A percentile compares a stretch with the other conserved stretches of the same genome.
Evolutionary conservation across 2,329 filamentous ascomycete species (phyloP).

Genomic region (Bipolaris bicolor): DNA sequence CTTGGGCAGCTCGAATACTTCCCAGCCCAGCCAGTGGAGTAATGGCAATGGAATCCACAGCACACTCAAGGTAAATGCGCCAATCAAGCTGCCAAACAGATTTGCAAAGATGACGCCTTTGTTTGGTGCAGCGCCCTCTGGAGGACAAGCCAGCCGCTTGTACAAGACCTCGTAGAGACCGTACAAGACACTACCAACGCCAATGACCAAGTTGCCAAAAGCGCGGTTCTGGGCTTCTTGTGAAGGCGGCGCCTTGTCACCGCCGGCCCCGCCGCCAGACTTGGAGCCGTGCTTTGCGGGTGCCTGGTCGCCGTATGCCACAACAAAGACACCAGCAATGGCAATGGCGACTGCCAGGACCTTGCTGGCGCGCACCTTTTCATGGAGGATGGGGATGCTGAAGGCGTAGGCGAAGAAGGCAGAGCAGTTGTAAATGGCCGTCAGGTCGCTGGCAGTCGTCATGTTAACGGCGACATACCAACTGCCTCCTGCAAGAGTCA

Average conservation of each 20-base stretch:
- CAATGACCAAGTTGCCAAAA: conserved; percentile 89
- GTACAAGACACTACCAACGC: conserved; percentile 87
- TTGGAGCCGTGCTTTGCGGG: conserved; percentile 62
- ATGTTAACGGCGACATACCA: conserved; percentile 96
- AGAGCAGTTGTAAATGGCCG: conserved; percentile 98
- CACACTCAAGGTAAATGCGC: conserved; percentile 80
- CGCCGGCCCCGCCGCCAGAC: conserved; percentile 61
- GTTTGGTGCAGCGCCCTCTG: conserved; percentile 81
- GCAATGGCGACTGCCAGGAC: conserved; percentile 84
- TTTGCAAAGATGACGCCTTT: conserved; percentile 97
- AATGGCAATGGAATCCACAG: conserved; percentile 92
- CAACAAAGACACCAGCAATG: conserved; percentile 88
- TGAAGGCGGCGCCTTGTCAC: conserved; percentile 53
- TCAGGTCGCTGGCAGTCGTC: conserved; percentile 91
- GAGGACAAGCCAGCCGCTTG: conserved; percentile 90
- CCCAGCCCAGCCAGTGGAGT: conserved; percentile 77
- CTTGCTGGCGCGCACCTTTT: conserved; percentile 84
- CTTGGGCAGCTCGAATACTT: conserved; percentile 80
- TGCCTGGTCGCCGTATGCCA: conserved; percentile 82
- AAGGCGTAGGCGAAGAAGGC: conserved; percentile 99
- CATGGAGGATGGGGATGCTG: conserved; percentile 85
- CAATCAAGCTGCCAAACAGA: conserved; percentile 86
- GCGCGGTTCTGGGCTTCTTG: conserved; percentile 70
- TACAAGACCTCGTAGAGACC: conserved; percentile 97
- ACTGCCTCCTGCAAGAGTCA: conserved; percentile 88